Base-by-base conservation (phyloP, 2,329 filamentous ascomycete species). In the Penicillium sumatraense region DNA sequence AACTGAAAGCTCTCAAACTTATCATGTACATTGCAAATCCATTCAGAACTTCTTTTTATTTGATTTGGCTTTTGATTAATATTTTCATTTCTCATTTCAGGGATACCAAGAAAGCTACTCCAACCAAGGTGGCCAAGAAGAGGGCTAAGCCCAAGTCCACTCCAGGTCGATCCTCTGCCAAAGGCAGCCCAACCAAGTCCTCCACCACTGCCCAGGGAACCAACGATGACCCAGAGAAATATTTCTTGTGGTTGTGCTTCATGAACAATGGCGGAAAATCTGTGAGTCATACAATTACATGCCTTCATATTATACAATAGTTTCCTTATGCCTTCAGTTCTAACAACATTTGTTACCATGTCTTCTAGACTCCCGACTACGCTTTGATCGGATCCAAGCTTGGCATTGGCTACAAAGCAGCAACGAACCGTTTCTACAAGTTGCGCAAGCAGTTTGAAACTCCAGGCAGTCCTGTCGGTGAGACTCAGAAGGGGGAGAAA, bases 351-450 rank as follows among this genome's bases (percentile, higher is more conserved):
- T 10, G 20, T 44, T 14, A 11, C 27, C 3, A 44, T 6, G 13
- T 11, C 20, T 18, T 38, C 21, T 16, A 49, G 29, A 23, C 33
- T 16, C 21, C 33, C 5, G 35, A 50, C 47, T 50, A 50, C 35
- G 10, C 7, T 5, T 23, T 9, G 13, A 18, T 50, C 18, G 24
- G 20, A n/a, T 1, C 20, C 2, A 26, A 40, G 23, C 23, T 50
- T 24, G 47, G 35, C n/a, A 50, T 50, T 10, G 8, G 18, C 14
- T 38, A 50, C n/a, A 50, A 41, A 29, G n/a, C 47, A 20, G 35
- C 47, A 3, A 8, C 24, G 3, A 26, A 26, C 5, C 33, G 47
- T 3, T 50, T 27, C 16, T 40, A 40, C 35, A 50, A 50, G 23
- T 14, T 41, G 21, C 24, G 33, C n/a, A 41, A 27, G 21, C 6